These are phyloP conservation scores for Tylopilus intermedius DNA, from an alignment of 768 basidiomycete species.

Conservation along the genomic window DNA sequence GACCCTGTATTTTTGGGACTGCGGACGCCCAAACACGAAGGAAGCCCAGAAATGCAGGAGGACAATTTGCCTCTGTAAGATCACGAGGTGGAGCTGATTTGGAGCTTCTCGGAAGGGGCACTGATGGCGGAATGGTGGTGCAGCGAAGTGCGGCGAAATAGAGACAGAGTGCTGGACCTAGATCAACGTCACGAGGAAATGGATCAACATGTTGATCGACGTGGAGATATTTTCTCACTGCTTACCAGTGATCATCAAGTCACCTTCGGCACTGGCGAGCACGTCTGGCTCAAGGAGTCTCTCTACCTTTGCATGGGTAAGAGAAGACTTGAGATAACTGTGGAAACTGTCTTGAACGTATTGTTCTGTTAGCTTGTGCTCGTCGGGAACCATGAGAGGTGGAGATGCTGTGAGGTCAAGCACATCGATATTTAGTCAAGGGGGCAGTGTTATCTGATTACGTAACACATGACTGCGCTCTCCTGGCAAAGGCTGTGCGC, in stretches of 20 bases:
- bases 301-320: slow-evolving; percentile 76
- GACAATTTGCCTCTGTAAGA: slow-evolving; percentile 66
- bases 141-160: slow-evolving; percentile 81
- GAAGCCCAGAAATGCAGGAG: slow-evolving; percentile 60
- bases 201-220: not conserved
- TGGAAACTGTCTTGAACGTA: slow-evolving; percentile 77
- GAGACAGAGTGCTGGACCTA: slow-evolving; percentile 76
- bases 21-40: slow-evolving; percentile 67
- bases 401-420: not conserved
- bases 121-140: slow-evolving; percentile 72
- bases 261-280: slow-evolving; percentile 71
- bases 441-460: not conserved
- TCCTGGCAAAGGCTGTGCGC: not conserved
- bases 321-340: slow-evolving; percentile 72
- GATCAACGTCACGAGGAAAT: not conserved
- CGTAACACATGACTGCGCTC: not conserved
- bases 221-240: slow-evolving; percentile 14
- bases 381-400: slow-evolving; percentile 18
- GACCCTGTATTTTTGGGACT: slow-evolving; percentile 60
- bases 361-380: slow-evolving; percentile 51
- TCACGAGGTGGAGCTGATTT: slow-evolving; percentile 49
- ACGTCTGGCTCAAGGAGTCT: slow-evolving; percentile 66
- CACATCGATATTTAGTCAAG: not conserved
- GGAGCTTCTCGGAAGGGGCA: slow-evolving; percentile 62
- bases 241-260: slow-evolving; percentile 82